These are phyloP conservation scores for Saccharomyces jurei DNA, from an alignment of 805 yeast genomes.

Conservation along the genomic window DNA sequence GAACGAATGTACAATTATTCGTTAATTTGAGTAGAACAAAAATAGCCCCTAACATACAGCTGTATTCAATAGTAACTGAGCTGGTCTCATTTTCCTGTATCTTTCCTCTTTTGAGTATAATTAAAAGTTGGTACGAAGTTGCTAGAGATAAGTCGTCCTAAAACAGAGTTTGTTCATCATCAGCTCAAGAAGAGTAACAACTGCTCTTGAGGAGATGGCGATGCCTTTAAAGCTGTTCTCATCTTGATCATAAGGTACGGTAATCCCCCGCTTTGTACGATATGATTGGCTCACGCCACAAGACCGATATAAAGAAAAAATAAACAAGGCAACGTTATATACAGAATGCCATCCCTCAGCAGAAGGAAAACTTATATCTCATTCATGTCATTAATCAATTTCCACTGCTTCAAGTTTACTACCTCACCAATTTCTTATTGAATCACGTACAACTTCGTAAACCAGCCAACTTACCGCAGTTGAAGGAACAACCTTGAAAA, in stretches of 20 bases:
- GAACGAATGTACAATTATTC: not conserved
- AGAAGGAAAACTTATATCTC: not conserved
- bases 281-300: not conserved
- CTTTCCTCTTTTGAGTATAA: not conserved
- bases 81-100: conserved; percentile 38
- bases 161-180: not conserved
- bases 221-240: not conserved
- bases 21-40: not conserved
- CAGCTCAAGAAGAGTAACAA: not conserved
- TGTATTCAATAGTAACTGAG: conserved; percentile 39
- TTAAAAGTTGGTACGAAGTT: not conserved
- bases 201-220: not conserved
- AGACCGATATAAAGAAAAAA: not conserved
- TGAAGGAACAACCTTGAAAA: conserved; percentile 85
- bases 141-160: not conserved
- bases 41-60: conserved; percentile 33
- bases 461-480: conserved; percentile 95
- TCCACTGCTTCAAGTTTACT: not conserved
- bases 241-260: not conserved
- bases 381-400: not conserved
- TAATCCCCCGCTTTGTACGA: not conserved
- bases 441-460: conserved; percentile 61
- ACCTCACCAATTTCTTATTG: conserved; percentile 8
- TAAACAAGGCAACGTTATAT: not conserved
- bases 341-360: not conserved